These are phyloP conservation scores for Cucurbita maxima DNA, from an alignment of 306 rosid genomes.

Conservation along the genomic window DNA sequence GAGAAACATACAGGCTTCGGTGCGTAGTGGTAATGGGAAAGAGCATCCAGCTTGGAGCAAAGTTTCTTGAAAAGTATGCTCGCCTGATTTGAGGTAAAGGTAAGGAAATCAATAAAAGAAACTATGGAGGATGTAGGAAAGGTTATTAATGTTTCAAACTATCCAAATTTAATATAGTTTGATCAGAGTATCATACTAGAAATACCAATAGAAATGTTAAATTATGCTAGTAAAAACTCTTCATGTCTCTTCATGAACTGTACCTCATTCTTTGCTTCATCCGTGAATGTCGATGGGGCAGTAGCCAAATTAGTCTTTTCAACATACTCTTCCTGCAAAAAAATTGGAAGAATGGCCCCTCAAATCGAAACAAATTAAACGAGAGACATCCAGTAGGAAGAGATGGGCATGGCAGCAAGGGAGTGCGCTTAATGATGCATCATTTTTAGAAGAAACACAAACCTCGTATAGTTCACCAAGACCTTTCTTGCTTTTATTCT, in stretches of 20 bases:
- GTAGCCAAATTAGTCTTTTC: constrained; percentile 42
- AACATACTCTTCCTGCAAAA: constrained; percentile 69
- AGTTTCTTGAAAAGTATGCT: constrained; percentile 59
- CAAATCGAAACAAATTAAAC: too few relatives aligned
- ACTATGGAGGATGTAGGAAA: not conserved
- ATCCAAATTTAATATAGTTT: not conserved
- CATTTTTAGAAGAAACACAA: constrained; percentile 17
- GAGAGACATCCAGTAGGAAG: not conserved
- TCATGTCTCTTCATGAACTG: not conserved
- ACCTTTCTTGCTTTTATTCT: constrained; percentile 82
- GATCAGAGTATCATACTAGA: not conserved
- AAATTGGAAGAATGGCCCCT: not conserved
- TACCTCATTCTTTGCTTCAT: constrained; percentile 73
- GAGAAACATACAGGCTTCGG: constrained; percentile 77
- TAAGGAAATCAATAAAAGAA: not conserved
- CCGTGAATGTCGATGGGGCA: constrained; percentile 52
- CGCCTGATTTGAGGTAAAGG: constrained; percentile 45
- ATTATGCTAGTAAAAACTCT: constrained; percentile 2
- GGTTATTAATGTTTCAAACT: not conserved
- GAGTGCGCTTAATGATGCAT: constrained; percentile 7
- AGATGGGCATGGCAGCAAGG: not conserved
- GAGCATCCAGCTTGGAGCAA: constrained; percentile 76
- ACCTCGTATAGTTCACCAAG: constrained; percentile 89
- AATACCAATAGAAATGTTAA: not conserved
- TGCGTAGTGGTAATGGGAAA: constrained; percentile 79